Conservation (phyloP, 164 flowering plant genomes). For the Umbilicus rupestris region DNA sequence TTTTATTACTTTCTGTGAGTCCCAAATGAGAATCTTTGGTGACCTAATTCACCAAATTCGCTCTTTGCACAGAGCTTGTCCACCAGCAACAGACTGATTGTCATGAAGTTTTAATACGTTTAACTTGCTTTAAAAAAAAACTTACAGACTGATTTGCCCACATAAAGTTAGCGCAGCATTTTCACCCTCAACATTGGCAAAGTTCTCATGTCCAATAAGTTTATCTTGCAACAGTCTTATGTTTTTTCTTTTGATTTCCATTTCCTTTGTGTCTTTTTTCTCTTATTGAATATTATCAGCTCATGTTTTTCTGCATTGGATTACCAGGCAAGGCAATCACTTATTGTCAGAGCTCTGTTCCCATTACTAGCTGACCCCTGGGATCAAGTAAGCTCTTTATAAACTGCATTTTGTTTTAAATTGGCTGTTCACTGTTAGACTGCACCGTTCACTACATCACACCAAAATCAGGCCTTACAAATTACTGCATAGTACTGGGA, state of each 20-base stretch:
- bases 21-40: neutral
- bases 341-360: constrained; percentile 73
- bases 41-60: neutral
- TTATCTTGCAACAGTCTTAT: neutral
- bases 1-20: neutral
- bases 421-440: neutral
- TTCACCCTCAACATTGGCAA: neutral
- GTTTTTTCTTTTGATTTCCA: neutral
- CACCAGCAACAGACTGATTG: too few relatives aligned
- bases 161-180: neutral
- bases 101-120: neutral
- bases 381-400: constrained; percentile 53
- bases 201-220: neutral
- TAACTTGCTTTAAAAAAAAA: neutral
- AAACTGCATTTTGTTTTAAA: neutral
- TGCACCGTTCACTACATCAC: neutral
- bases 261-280: neutral
- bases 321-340: constrained; percentile 79
- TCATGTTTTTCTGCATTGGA: constrained; percentile 1
- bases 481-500: too few relatives aligned
- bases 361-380: constrained; percentile 92
- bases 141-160: neutral
- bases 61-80: too few relatives aligned
- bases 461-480: too few relatives aligned
- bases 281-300: neutral